These are phyloP conservation scores for Nemania sp. DNA, from an alignment of 2,329 filamentous ascomycete species.

Conservation along the genomic window DNA sequence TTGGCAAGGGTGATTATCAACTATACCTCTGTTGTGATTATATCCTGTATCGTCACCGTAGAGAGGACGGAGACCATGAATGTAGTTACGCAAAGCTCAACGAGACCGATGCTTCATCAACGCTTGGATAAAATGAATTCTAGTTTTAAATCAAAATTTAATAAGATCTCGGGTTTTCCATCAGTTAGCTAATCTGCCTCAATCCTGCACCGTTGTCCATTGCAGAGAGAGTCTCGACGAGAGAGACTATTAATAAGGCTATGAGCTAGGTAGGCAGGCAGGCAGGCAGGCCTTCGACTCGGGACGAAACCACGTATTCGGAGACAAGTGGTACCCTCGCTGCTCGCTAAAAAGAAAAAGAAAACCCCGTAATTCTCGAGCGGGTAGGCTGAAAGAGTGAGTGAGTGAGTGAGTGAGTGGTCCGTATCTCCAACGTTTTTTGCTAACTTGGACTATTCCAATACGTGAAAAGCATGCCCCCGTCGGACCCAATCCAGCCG, in stretches of 20 bases:
- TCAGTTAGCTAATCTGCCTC: no score
- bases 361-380: not conserved
- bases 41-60: not conserved
- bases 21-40: not conserved
- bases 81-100: no score
- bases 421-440: not conserved
- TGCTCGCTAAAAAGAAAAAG: constrained; percentile 6
- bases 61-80: no score
- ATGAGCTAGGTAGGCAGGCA: not conserved
- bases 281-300: not conserved
- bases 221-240: no score
- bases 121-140: no score
- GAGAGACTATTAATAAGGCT: not conserved
- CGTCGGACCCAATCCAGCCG: constrained; percentile 2
- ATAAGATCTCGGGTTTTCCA: no score
- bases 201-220: no score
- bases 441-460: constrained; percentile 6
- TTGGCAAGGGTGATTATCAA: not conserved
- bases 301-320: not conserved
- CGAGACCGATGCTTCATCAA: no score
- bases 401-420: no score
- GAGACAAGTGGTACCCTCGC: not conserved
- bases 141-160: no score
- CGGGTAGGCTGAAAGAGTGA: constrained; percentile 7
- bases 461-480: constrained; percentile 2